Base-by-base conservation (phyloP, 495 filamentous ascomycete species). In the Aspergillus conjunctus region DNA sequence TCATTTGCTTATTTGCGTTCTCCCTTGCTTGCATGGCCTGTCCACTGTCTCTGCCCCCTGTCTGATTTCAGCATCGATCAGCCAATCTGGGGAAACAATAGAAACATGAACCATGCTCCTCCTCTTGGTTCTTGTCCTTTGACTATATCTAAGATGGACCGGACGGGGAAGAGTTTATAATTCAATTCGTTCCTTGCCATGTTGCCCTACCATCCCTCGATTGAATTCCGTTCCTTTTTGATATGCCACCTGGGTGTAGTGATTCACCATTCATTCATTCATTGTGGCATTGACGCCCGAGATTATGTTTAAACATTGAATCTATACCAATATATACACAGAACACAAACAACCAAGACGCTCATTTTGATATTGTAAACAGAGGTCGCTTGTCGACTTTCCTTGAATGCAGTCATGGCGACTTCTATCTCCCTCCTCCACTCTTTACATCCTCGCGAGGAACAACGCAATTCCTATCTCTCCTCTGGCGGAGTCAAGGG, bases 401-500 rank as follows among this genome's bases (percentile, higher is more conserved):
- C 32, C 43, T 51, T 41, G 54, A 45, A 51, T 50, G 54, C 44
- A 37, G 63, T 55, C 18, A 73, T 76, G 70, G 54, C 51, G 22
- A 22, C n/a, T 21, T 7, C 44, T 21, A 21, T 46, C 18, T 58
- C 57, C 15, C 54, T 66, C 61, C 48, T 12, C 12, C 61, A 68
- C 58, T 54, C 10, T 12, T 17, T 70, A 14, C 61, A 59, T 37
- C 65, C 60, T 32, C 62, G 58, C 22, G 32, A 52, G 57, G 66
- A 60, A 5, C 26, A 66, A 54, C 59, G 49, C 14, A 54, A 45
- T 12, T 37, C 56, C 1, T 73, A 67, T 20, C 52, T 73, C 6
- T 73, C 71, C 20, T 26, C 62, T 12, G 60, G 69, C 11, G 76
- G 76, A 8, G 61, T 58, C 7, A 66, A 70, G 39, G 73, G 64